Percentiles rank a stretch among this genome's conserved stretches.
Conservation (phyloP, 441 rosid species). For the Erodium trifolium region DNA sequence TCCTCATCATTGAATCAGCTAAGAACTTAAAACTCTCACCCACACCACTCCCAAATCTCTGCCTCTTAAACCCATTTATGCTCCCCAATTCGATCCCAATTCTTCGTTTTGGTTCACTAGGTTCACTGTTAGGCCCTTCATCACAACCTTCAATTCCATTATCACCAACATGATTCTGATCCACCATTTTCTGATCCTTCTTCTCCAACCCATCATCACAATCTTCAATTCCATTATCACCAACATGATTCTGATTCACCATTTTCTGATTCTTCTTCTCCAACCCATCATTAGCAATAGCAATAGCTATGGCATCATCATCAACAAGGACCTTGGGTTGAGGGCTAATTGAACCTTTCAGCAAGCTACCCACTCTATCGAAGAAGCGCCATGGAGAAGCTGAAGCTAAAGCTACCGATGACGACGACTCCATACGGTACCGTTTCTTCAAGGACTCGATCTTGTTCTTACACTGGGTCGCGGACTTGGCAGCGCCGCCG, state of each 20-base stretch:
- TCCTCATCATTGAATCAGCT: conserved; percentile 2
- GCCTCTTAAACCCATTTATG: not conserved
- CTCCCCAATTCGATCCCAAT: not conserved
- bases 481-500: not conserved
- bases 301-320: too few species aligned
- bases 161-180: not conserved
- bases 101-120: not conserved
- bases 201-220: conserved; percentile 2
- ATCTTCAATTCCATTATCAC: not conserved
- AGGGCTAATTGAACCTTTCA: not conserved
- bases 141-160: not conserved
- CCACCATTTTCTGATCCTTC: not conserved
- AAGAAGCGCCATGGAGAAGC: conserved; percentile 8
- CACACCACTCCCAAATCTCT: conserved; percentile 9
- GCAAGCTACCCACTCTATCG: not conserved
- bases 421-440: not conserved
- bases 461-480: conserved; percentile 8
- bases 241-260: not conserved
- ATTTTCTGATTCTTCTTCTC: not conserved
- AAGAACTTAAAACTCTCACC: conserved; percentile 2
- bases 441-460: conserved; percentile 12
- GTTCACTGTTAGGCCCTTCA: conserved; percentile 1
- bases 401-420: too few species aligned
- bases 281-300: not conserved
- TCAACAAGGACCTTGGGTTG: not conserved